These are phyloP conservation scores for Fusarium sp. DNA, from an alignment of 2,329 filamentous ascomycete genomes.

Conservation along the genomic window DNA sequence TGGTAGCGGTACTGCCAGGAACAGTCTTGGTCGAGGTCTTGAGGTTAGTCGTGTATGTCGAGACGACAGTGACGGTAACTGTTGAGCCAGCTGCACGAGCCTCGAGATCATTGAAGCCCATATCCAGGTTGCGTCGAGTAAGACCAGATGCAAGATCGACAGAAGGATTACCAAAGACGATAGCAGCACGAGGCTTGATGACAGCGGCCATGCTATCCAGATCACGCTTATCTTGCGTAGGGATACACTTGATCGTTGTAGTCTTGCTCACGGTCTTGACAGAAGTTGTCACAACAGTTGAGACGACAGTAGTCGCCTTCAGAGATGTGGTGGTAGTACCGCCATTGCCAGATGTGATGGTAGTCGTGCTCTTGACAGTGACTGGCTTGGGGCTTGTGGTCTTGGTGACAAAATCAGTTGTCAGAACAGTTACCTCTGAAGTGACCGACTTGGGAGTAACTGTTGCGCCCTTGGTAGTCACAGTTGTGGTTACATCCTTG, in stretches of 20 bases:
- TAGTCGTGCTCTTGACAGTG: constrained; percentile 42
- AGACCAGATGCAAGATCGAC: constrained; percentile 17
- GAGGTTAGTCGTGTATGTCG: constrained; percentile 35
- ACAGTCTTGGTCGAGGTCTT: constrained; percentile 34
- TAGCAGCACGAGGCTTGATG: constrained; percentile 18
- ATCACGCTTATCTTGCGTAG: constrained; percentile 33
- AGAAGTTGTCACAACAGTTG: constrained; percentile 42
- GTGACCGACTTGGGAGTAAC: constrained; percentile 48
- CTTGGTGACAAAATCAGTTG: constrained; percentile 32
- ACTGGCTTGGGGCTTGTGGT: constrained; percentile 39
- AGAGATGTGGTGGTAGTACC: constrained; percentile 40
- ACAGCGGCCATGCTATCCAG: neutral
- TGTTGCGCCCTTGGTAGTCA: constrained; percentile 35
- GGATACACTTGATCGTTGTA: constrained; percentile 43
- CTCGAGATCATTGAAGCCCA: constrained; percentile 26
- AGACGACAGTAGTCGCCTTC: constrained; percentile 44
- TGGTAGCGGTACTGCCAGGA: constrained; percentile 33
- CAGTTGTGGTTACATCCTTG: constrained; percentile 36
- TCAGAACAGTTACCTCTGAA: constrained; percentile 21
- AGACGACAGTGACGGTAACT: constrained; percentile 27
- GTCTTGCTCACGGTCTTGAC: constrained; percentile 39
- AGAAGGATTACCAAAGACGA: constrained; percentile 33
- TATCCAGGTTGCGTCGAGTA: constrained; percentile 26
- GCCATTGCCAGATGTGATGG: constrained; percentile 33
- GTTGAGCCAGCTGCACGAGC: constrained; percentile 23